phyloP scores from a whole-genome alignment of 768 basidiomycete species.

The Pisolithus microcarpus region DNA sequence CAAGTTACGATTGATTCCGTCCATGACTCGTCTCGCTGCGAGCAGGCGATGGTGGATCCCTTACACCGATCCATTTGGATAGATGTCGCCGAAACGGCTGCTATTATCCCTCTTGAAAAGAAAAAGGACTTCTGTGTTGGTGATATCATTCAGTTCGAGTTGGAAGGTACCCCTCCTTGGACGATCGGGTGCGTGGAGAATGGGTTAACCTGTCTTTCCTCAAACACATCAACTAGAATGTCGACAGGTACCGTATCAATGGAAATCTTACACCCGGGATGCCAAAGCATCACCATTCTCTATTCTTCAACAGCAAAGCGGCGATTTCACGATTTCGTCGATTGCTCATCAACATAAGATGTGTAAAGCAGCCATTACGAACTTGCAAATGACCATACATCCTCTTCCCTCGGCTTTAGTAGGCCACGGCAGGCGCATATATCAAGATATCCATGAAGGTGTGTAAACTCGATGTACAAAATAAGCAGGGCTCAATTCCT shows the following conservation, averaged over 20 bases:
- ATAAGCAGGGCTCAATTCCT: neutral
- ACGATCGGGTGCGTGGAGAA: slow-evolving; percentile 56
- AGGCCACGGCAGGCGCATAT: slow-evolving; percentile 71
- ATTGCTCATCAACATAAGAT: slow-evolving; percentile 90
- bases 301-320: slow-evolving; percentile 72
- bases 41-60: slow-evolving; percentile 61
- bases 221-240: slow-evolving; percentile 2
- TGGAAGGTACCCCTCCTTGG: slow-evolving; percentile 94
- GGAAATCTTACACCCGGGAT: slow-evolving; percentile 64
- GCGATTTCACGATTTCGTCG: slow-evolving; percentile 78
- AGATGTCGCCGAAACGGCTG: slow-evolving; percentile 94
- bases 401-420: slow-evolving; percentile 85
- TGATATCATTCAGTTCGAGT: slow-evolving; percentile 82
- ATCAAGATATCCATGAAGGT: slow-evolving; percentile 91
- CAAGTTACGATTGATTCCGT: slow-evolving; percentile 72
- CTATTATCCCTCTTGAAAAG: slow-evolving; percentile 78
- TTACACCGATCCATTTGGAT: slow-evolving; percentile 63
- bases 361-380: slow-evolving; percentile 78
- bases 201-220: neutral
- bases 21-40: slow-evolving; percentile 76
- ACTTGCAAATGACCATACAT: slow-evolving; percentile 69
- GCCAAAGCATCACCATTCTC: slow-evolving; percentile 79
- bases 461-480: neutral
- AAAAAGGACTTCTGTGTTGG: slow-evolving; percentile 84
- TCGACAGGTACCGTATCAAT: slow-evolving; percentile 68